Base-by-base conservation (phyloP, 805 yeast genomes). In the Yarrowia sp. region DNA sequence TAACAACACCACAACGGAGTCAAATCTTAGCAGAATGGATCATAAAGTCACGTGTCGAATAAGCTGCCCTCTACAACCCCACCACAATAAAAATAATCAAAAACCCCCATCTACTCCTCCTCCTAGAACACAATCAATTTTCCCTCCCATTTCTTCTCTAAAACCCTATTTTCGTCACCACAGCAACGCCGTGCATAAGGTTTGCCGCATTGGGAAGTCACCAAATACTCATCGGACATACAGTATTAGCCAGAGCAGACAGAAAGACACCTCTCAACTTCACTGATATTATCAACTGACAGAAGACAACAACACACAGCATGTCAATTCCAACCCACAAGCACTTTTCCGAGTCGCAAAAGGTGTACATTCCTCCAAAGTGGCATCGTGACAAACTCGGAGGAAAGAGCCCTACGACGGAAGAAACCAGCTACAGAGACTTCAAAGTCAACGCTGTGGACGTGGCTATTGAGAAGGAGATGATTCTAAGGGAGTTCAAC, bases 311-410 rank as follows among this genome's bases (percentile, higher is more conserved):
- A 28, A 31, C 15, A 8, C 11, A 8, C 38, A 14, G 14, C 15
- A 55, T 55, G 61, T 28, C 61, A 31, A 55, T 55, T 15, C 61
- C 61, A 8, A 39, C 45, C 7, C 61, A 55, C 38, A 55, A 55
- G 18, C 31, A 43, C 11, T 55, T 55, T 31, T 22, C 35, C 8
- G 47, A 55, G 58, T 8, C 42, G 8, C 42, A 51, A 38, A 58
- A 58, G 18, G 64, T 58, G 50, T 58, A 58, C 51, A 58, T 58
- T 43, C 51, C 64, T 17, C 64, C 64, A 1, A 58, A 58, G 14
- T 58, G 64, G 64, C 64, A 58, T 22, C 14, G 64, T 8, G 64
- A 58, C 43, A 41, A 31, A 18, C 28, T 32, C 0, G 50, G n/a
- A 10, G 64, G 64, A 13, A 58, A 43, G 22, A 17, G 32, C 18